These are phyloP conservation scores for Actinomucor elegans DNA, from an alignment of 371 early-diverging fungal species.

Conservation along the genomic window DNA sequence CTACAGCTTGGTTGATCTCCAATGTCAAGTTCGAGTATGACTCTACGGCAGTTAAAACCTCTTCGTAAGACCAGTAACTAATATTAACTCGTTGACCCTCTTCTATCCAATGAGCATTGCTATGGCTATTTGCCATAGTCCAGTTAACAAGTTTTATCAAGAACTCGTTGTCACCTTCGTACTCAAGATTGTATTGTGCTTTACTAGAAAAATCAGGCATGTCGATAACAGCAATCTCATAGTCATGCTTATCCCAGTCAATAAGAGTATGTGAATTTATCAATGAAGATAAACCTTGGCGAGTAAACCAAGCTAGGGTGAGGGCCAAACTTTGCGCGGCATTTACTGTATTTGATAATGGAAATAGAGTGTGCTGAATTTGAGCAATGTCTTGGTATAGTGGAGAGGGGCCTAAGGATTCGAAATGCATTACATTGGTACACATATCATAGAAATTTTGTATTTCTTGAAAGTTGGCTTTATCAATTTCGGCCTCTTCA, in stretches of 20 bases:
- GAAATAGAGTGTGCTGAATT: constrained; percentile 1
- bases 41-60: neutral
- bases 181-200: no score
- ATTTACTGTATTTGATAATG: neutral
- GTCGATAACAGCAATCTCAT: neutral
- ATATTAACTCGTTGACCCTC: no score
- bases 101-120: no score
- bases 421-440: constrained; percentile 38
- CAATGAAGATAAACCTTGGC: neutral
- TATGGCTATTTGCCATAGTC: no score
- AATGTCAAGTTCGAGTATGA: no score
- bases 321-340: neutral
- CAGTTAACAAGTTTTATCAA: no score
- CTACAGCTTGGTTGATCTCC: no score
- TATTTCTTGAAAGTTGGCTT: constrained; percentile 40
- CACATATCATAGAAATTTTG: constrained; percentile 51
- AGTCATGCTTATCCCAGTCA: neutral
- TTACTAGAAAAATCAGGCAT: no score
- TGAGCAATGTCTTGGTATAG: constrained; percentile 17
- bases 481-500: constrained; percentile 19
- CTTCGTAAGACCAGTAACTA: neutral
- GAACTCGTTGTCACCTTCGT: no score
- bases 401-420: constrained; percentile 45
- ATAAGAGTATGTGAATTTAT: neutral
- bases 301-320: neutral